These are phyloP conservation scores for Aspergillus baeticus DNA, from an alignment of 495 filamentous ascomycete species.

Conservation along the genomic window DNA sequence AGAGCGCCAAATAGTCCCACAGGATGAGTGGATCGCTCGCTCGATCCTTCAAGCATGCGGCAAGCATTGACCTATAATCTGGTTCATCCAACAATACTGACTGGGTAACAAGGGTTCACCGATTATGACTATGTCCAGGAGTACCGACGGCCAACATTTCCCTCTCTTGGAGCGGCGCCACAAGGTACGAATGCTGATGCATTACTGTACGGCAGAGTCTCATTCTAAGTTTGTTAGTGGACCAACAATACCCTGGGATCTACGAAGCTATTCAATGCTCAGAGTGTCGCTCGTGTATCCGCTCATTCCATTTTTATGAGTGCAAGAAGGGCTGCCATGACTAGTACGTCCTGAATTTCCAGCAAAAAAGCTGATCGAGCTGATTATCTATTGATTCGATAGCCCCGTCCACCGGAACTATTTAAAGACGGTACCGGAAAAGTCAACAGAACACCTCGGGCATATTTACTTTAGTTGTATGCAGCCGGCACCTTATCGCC, in stretches of 20 bases:
- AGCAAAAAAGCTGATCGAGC: not conserved
- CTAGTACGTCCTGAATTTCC: not conserved
- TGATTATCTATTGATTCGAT: not conserved
- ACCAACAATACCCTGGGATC: not conserved
- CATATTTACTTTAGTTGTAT: not conserved
- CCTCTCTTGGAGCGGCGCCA: constrained; percentile 9
- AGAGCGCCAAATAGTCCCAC: constrained; percentile 2
- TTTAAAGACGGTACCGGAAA: not conserved
- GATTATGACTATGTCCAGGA: constrained; percentile 13
- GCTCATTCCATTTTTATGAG: constrained; percentile 11
- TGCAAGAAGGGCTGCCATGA: constrained; percentile 4
- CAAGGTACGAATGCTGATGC: not conserved
- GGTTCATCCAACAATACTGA: no score
- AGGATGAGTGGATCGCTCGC: constrained; percentile 1
- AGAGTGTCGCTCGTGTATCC: constrained; percentile 10
- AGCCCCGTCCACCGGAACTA: not conserved
- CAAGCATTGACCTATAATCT: no score
- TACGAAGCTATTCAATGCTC: constrained; percentile 12
- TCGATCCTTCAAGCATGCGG: constrained; percentile 10
- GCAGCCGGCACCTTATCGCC: not conserved
- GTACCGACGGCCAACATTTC: constrained; percentile 9
- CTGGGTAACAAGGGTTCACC: not conserved
- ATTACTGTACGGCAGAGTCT: not conserved
- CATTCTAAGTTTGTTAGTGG: not conserved
- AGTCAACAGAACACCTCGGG: not conserved